Percentiles rank a stretch among this genome's conserved stretches.
Evolutionary conservation across 371 early-diverging fungal species (phyloP).

Genomic region (Apophysomyces variabilis): DNA sequence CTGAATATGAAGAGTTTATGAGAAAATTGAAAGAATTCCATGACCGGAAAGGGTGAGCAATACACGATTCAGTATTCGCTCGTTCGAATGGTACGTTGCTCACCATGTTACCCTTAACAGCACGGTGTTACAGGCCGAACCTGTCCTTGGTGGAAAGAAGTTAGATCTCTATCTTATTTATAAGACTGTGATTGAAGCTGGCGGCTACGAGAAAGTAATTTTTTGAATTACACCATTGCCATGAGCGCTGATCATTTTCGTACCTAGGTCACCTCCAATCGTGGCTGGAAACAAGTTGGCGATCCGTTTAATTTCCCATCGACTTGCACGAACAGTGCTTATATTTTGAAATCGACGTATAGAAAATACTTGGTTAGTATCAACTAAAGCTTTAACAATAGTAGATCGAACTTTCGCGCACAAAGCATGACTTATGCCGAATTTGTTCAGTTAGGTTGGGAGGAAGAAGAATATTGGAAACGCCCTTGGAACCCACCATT

Average conservation of each 20-base stretch:
- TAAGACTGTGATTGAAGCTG: constrained; percentile 63
- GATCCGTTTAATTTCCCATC: constrained; percentile 80
- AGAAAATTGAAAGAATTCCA: constrained; percentile 65
- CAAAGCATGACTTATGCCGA: neutral
- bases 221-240: neutral
- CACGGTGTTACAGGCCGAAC: constrained; percentile 67
- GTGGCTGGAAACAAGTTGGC: constrained; percentile 81
- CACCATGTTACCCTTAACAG: constrained; percentile 29
- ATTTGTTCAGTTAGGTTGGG: constrained; percentile 46
- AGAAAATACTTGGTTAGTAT: constrained; percentile 63
- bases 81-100: neutral
- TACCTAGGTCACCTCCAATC: constrained; percentile 70
- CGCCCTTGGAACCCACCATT: constrained; percentile 50
- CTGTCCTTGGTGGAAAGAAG: constrained; percentile 73
- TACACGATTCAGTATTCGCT: neutral
- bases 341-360: constrained; percentile 79
- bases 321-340: constrained; percentile 87
- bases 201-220: constrained; percentile 70
- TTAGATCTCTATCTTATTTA: constrained; percentile 70
- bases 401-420: neutral
- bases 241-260: neutral
- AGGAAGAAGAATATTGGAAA: constrained; percentile 54
- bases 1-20: constrained; percentile 69
- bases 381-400: neutral
- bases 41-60: constrained; percentile 54